Conservation (phyloP, 371 early-diverging fungal genomes). For the Mortierella sp. region DNA sequence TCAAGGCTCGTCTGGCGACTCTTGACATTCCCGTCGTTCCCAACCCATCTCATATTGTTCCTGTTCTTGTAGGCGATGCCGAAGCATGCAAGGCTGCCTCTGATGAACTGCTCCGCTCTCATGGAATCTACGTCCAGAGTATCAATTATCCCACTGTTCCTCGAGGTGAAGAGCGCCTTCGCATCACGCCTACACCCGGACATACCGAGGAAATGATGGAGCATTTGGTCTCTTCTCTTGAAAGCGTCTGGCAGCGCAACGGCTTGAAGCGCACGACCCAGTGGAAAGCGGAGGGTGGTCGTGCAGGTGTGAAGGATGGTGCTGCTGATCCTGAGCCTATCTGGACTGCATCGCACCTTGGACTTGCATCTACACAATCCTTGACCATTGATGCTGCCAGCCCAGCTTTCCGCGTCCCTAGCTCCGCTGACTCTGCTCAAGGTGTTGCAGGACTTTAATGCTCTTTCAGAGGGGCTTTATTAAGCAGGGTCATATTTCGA, state of each 20-base stretch:
- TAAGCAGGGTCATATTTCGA: too few species aligned
- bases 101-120: conserved; percentile 88
- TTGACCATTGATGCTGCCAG: neutral
- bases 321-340: conserved; percentile 60
- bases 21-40: conserved; percentile 96
- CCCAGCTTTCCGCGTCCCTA: neutral
- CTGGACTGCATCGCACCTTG: conserved; percentile 73
- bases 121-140: conserved; percentile 96
- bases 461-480: too few species aligned
- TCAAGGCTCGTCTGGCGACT: conserved; percentile 84
- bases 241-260: conserved; percentile 87
- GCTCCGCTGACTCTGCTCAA: neutral
- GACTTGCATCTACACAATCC: conserved; percentile 16
- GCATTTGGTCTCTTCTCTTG: conserved; percentile 85
- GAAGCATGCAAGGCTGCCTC: conserved; percentile 91
- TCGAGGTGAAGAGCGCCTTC: conserved; percentile 95
- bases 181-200: conserved; percentile 97
- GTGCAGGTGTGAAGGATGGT: conserved; percentile 86
- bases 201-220: conserved; percentile 86
- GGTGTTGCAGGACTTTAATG: neutral
- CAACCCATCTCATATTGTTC: conserved; percentile 98
- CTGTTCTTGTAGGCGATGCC: conserved; percentile 96
- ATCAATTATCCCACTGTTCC: conserved; percentile 99
- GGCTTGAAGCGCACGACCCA: conserved; percentile 85
- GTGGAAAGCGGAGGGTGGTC: conserved; percentile 88